Percentiles rank a stretch among this genome's conserved stretches.
phyloP scores from a whole-genome alignment of 129 eudicot genomes.

The Tagetes erecta region DNA sequence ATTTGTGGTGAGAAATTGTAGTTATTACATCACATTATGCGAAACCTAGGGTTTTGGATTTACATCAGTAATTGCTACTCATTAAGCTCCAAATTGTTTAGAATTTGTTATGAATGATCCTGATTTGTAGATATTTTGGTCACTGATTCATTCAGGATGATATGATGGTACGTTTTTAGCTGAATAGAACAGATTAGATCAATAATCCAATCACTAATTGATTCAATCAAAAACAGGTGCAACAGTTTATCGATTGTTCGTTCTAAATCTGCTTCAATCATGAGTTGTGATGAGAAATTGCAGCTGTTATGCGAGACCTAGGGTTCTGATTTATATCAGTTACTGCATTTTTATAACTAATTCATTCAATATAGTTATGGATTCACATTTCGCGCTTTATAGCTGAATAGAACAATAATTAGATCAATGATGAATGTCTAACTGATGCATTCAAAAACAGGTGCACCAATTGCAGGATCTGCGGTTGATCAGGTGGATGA shows the following conservation, averaged over 20 bases:
- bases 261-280: no score
- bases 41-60: constrained; percentile 4
- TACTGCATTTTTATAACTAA: no score
- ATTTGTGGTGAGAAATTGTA: background rate
- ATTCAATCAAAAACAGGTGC: no score
- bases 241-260: no score
- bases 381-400: background rate
- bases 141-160: background rate
- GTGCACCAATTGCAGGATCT: constrained; percentile 92
- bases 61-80: background rate
- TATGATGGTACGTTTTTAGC: background rate
- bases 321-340: no score
- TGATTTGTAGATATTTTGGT: background rate
- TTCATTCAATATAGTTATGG: no score
- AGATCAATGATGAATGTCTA: background rate
- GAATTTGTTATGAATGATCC: background rate
- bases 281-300: no score
- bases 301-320: no score
- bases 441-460: constrained; percentile 34
- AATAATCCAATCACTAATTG: no score
- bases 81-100: background rate
- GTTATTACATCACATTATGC: no score
- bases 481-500: constrained; percentile 74
- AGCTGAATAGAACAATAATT: background rate
- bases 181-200: background rate